Evolutionary conservation across 2,329 filamentous ascomycete species (phyloP), one percentile per base, ranked within the genome.

Genomic region (Nemania sp.): DNA sequence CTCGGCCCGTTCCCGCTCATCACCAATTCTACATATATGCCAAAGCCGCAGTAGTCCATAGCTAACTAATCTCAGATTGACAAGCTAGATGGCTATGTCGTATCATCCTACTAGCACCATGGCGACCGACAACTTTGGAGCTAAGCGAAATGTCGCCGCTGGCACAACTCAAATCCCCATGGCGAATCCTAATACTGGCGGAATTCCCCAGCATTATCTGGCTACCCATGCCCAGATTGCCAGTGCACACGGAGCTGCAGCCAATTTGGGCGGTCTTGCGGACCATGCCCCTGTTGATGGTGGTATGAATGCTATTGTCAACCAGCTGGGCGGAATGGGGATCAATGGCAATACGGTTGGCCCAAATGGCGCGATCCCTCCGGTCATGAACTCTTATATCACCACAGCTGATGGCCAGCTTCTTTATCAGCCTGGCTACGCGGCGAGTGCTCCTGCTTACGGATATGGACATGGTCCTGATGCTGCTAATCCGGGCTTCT

Each of bases 341-440:
- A 67, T 75, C 54, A 64, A 70, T 54, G 63, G 64, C 52, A 42
- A 63, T 36, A 56, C 64, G 30, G 52, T 61, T 48, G 59, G 49
- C 26, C 59, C 43, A 26, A 56, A 56, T n/a, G 56, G 59, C 26
- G 55, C 65, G 49, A 57, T 72, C 45, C 65, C 67, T 39, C 59
- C 67, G 6, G 64, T 68, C 56, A 58, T 66, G 49, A 64, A 57
- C 34, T 65, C 67, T 49, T 69, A 69, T 59, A 64, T 66, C 22
- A 56, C 64, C 23, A 68, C 65, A 15, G 49, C 64, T 8, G 67
- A 72, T 50, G 71, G 71, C 40, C 72, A 73, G 51, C 41, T 66
- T 26, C 36, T 66, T 15, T 64, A 65, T 47, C 54, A 61, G 45
- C 24, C 61, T 20, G 58, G 59, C 44, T 64, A 63, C 30, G 54